Evolutionary conservation across 2,329 filamentous ascomycete species (phyloP), one percentile per base, ranked within the genome.

Genomic region (Penicillium expansum): DNA sequence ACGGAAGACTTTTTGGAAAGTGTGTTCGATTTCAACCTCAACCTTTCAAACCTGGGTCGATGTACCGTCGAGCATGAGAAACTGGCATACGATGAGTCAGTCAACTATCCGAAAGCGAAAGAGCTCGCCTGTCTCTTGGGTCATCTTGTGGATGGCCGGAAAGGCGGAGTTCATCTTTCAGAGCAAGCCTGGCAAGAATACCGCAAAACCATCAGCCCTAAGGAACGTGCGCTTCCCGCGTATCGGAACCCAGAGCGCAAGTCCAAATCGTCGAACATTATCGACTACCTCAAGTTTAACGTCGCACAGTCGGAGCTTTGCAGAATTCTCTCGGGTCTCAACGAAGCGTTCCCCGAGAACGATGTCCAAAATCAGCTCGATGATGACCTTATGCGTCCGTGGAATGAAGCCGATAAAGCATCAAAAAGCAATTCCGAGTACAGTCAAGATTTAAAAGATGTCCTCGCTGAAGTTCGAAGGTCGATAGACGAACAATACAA

Each of bases 51-150:
- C 20, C 76, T 87, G 8, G 85, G 85, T 0, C 62, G 67, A 0
- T 83, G 80, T 37, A 85, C 84, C 0, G 69, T 72, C 1, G 76
- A 79, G 39, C 77, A 81, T 45, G 80, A 83, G 49, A 78, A 75
- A 24, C 66, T 82, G 0, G 76, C 77, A 0, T 87, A 87, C 57
- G 82, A 83, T 49, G 80, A 82, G 38, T 72, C 69, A 1, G 71
- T 80, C 18, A 60, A 69, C 35, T 69, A 66, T 13, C 24, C 54
- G 0, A 62, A 63, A 1, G 74, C 77, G 2, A 68, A 75, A 32
- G 71, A 71, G 30, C 65, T 81, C 7, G 74, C 75, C 7, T 66
- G 68, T 49, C 69, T 81, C 1, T 69, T 80, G 5, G 74, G 78
- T 13, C 72, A 78, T 57, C 68, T 81, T 6, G 78, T 80, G 0